Evolutionary conservation across 2,329 filamentous ascomycete species (phyloP).

Genomic region (Pestalotiopsis sp.): DNA sequence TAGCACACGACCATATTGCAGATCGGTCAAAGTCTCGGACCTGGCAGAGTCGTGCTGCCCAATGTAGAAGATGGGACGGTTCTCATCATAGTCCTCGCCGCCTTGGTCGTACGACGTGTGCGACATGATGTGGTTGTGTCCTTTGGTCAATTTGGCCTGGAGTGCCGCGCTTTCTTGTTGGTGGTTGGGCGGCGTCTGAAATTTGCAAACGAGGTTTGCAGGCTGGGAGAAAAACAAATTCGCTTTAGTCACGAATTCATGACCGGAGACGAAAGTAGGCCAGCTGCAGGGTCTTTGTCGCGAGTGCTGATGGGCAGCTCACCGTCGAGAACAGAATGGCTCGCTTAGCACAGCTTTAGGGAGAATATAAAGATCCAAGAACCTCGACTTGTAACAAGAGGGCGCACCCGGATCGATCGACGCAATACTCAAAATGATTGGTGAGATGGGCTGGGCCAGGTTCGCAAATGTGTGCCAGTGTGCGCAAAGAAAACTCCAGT

Average conservation of each 20-base stretch:
- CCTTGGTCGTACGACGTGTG: conserved; percentile 20
- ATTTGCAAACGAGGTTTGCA: background rate
- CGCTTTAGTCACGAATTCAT: background rate
- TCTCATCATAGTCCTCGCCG: conserved; percentile 48
- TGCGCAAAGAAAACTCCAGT: background rate
- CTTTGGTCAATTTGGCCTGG: background rate
- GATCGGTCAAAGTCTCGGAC: conserved; percentile 60
- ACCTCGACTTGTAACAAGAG: background rate
- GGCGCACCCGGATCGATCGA: background rate
- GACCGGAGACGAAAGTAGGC: background rate
- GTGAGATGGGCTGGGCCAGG: background rate
- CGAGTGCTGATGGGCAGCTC: background rate
- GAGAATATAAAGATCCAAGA: background rate
- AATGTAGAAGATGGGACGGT: conserved; percentile 63
- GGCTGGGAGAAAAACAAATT: background rate
- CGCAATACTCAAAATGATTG: background rate
- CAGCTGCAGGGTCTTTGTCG: background rate
- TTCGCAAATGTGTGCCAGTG: background rate
- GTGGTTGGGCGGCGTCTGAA: conserved; percentile 1
- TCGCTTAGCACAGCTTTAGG: background rate
- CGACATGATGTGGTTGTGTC: conserved; percentile 22
- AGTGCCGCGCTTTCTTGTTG: conserved; percentile 1
- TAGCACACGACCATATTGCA: conserved; percentile 68
- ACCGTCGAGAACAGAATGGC: background rate
- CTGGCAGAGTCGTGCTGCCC: conserved; percentile 74